Conservation (phyloP, 345 rosid genomes). For the Gossypium rotundifolium region DNA sequence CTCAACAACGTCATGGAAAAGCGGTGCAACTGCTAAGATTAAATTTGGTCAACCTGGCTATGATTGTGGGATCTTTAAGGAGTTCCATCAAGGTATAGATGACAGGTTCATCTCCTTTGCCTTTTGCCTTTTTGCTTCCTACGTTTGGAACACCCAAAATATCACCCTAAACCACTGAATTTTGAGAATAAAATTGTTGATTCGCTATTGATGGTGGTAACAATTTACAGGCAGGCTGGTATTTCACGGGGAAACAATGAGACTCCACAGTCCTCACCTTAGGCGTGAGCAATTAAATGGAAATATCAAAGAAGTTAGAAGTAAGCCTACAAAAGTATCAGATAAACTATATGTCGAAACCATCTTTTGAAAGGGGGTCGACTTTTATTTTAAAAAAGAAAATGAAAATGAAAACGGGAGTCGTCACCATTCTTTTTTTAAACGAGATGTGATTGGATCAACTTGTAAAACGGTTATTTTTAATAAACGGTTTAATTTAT, state of each 20-base stretch:
- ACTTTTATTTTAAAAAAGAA: no score
- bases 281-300: not conserved
- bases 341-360: no score
- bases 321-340: not conserved
- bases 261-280: not conserved
- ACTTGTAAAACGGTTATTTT: no score
- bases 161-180: not conserved
- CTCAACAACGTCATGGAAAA: not conserved
- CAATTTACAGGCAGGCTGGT: not conserved
- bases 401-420: no score
- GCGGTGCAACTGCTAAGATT: not conserved
- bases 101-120: not conserved
- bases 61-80: not conserved
- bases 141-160: not conserved
- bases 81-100: not conserved
- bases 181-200: not conserved
- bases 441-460: no score
- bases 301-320: not conserved
- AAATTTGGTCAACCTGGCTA: not conserved
- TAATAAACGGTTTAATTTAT: no score
- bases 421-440: no score
- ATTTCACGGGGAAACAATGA: not conserved
- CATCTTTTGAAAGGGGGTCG: no score
- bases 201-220: no score
- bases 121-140: not conserved